Evolutionary conservation across 1,139 yeast genomes (phyloP), one percentile per base, ranked within the genome.

Genomic region (Protomyces macrosporus): DNA sequence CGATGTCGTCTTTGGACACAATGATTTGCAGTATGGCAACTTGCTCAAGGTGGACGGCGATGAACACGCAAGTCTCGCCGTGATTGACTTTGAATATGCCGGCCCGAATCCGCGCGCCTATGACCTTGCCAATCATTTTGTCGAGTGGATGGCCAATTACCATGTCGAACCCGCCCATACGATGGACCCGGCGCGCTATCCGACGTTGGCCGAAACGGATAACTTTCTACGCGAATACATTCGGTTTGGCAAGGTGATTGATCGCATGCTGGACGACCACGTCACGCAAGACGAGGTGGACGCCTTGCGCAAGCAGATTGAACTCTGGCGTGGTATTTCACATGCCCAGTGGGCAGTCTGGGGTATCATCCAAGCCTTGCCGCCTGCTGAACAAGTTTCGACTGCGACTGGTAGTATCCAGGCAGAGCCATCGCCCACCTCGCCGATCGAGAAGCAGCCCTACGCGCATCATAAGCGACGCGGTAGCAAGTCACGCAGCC

Each of bases 121-220:
- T 73, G 98, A 93, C 73, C 83, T 93, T 65, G 91, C 90, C 23
- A 91, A 93, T 74, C 98, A 93, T 76, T 80, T 84, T 65, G 82
- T 88, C 68, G 98, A 93, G 75, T 93, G 98, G 98, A 93, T 91
- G 98, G 82, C 90, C 51, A 90, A 93, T 75, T 93, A 91, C 73
- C 90, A 87, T 71, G 84, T 86, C 70, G 83, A 86, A 32, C 75
- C 75, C 64, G 83, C 95, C 1, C 84, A 87, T 72, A 82, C 77
- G 64, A 78, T 88, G 45, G 79, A 82, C 71, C 79, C 79, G 39
- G 76, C 79, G 9, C 75, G 77, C 54, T 93, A 81, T 74, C 98
- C 98, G 4, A 77, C 77, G 10, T 78, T 79, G 66, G 82, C 83
- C 53, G 86, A 90, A 72, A 86, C 87, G 71, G 75, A 86, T 68